These are phyloP conservation scores for Brasilioporus rufonigricans DNA, from an alignment of 768 basidiomycete species.

Conservation along the genomic window DNA sequence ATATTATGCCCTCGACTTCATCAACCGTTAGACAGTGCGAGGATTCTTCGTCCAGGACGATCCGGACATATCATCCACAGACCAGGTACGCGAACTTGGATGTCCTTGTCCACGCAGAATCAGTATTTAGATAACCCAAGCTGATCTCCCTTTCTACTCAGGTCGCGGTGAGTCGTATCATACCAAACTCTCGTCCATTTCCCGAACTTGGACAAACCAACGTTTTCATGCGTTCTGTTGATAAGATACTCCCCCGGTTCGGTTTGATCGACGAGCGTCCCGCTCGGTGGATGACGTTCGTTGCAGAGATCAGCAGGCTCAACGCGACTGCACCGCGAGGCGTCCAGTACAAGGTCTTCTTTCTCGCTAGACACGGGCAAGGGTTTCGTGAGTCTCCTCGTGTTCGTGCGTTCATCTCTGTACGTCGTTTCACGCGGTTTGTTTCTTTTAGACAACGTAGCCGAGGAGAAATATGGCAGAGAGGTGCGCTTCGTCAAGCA, in stretches of 20 bases:
- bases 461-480: slow-evolving; percentile 55
- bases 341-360: slow-evolving; percentile 48
- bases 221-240: no score
- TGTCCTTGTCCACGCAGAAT: background rate
- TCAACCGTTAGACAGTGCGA: background rate
- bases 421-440: background rate
- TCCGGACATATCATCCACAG: background rate
- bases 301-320: slow-evolving; percentile 37
- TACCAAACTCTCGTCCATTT: background rate
- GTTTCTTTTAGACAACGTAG: slow-evolving; percentile 58
- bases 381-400: slow-evolving; percentile 7
- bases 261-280: slow-evolving; percentile 23
- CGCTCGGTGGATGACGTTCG: slow-evolving; percentile 49
- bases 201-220: no score
- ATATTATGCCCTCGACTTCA: background rate
- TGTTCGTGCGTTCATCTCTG: background rate
- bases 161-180: background rate
- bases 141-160: background rate
- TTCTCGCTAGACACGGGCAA: slow-evolving; percentile 65
- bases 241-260: slow-evolving; percentile 8
- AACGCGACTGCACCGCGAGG: background rate
- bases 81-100: background rate
- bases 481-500: slow-evolving; percentile 23
- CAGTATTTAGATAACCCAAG: background rate
- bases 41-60: background rate